Conservation (phyloP, 2,329 filamentous ascomycete genomes). For the Aspergillus calidoustus region DNA sequence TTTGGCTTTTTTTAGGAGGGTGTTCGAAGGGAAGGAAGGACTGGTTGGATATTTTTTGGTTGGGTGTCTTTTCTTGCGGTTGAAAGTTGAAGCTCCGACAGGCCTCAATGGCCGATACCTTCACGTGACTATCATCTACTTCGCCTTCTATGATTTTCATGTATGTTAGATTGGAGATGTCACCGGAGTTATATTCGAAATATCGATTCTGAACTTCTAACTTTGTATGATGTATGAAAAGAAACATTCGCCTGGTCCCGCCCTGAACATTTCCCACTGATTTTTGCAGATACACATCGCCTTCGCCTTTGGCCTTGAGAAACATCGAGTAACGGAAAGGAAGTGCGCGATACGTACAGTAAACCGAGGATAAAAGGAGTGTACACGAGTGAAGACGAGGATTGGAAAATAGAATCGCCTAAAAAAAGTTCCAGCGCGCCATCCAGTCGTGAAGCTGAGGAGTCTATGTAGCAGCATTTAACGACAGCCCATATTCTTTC, state of each 20-base stretch:
- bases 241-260: neutral
- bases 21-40: too few relatives aligned
- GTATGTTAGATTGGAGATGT: too few relatives aligned
- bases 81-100: too few relatives aligned
- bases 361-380: neutral
- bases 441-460: slow-evolving; percentile 30
- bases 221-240: slow-evolving; percentile 6
- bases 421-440: slow-evolving; percentile 20
- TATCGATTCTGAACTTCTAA: slow-evolving; percentile 1
- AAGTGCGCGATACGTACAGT: neutral
- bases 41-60: too few relatives aligned
- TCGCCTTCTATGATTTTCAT: too few relatives aligned
- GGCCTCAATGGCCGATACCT: too few relatives aligned
- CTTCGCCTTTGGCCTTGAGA: neutral
- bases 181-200: neutral
- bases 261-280: slow-evolving; percentile 8
- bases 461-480: slow-evolving; percentile 36
- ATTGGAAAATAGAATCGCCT: neutral
- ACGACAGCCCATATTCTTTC: slow-evolving; percentile 33
- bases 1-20: too few relatives aligned
- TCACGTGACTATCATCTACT: too few relatives aligned
- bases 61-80: too few relatives aligned
- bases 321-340: neutral
- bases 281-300: slow-evolving; percentile 7
- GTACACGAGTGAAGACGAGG: slow-evolving; percentile 6